Evolutionary conservation across 2,329 filamentous ascomycete species (phyloP).

Genomic region (Alternaria metachromatica): DNA sequence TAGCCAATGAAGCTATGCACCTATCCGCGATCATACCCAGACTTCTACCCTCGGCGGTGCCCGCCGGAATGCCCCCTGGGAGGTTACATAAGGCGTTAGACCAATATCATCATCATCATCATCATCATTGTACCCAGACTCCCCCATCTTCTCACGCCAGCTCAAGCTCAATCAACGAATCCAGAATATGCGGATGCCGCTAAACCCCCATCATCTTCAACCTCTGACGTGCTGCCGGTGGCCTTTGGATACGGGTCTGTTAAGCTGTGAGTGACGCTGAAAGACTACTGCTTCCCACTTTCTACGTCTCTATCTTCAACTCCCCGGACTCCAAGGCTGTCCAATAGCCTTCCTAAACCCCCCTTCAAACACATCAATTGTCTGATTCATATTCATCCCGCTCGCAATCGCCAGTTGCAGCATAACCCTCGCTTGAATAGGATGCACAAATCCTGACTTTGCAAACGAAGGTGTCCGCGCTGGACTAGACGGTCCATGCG

Average conservation of each 20-base stretch:
- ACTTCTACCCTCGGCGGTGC: background rate
- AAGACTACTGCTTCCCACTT: no score
- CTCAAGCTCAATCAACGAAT: conserved; percentile 34
- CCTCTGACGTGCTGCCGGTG: no score
- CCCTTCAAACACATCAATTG: conserved; percentile 37
- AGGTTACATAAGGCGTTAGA: no score
- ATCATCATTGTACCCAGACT: no score
- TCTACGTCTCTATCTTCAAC: no score
- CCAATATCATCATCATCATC: no score
- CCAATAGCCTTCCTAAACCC: conserved; percentile 32
- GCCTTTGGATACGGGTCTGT: no score
- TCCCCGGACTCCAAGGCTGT: conserved; percentile 21
- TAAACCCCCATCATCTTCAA: conserved; percentile 27
- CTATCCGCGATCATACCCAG: background rate
- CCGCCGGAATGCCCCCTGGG: no score
- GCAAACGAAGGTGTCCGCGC: conserved; percentile 22
- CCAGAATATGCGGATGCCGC: conserved; percentile 26
- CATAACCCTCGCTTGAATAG: conserved; percentile 36
- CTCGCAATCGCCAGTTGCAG: conserved; percentile 41
- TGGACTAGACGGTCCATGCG: conserved; percentile 30
- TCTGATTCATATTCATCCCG: conserved; percentile 35
- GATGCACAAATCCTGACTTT: conserved; percentile 32
- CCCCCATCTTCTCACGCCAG: conserved; percentile 8
- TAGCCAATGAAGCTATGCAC: no score
- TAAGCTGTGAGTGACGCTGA: no score